Conservation (phyloP, 2,329 filamentous ascomycete genomes). For the Aspergillus sp. region DNA sequence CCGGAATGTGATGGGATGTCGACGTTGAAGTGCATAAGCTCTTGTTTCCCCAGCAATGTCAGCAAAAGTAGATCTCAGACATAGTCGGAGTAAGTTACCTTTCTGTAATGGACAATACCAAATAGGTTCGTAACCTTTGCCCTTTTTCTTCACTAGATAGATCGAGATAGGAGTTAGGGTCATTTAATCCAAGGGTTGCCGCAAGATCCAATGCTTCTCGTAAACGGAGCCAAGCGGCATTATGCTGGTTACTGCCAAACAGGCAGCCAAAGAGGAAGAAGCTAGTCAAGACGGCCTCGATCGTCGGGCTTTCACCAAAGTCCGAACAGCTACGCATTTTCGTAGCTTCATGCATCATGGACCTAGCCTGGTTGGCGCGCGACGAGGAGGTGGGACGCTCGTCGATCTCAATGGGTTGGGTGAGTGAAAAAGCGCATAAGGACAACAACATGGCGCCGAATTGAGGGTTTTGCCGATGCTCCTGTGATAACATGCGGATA, state of each 20-base stretch:
- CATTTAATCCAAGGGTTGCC: slow-evolving; percentile 34
- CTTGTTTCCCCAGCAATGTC: slow-evolving; percentile 10
- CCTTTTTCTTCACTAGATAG: slow-evolving; percentile 32
- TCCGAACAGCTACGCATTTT: slow-evolving; percentile 40
- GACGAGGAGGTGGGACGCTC: slow-evolving; percentile 32
- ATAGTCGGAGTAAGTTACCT: slow-evolving; percentile 14
- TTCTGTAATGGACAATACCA: slow-evolving; percentile 32
- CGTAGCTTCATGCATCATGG: slow-evolving; percentile 38
- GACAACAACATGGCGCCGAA: slow-evolving; percentile 40
- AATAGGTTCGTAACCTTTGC: slow-evolving; percentile 31
- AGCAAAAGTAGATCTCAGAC: slow-evolving; percentile 3
- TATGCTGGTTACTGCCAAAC: slow-evolving; percentile 65
- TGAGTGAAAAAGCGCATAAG: slow-evolving; percentile 39
- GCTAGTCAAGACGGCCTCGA: slow-evolving; percentile 53
- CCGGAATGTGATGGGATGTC: slow-evolving; percentile 37
- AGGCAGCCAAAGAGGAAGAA: slow-evolving; percentile 71
- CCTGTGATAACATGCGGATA: slow-evolving; percentile 36
- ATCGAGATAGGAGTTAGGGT: slow-evolving; percentile 33
- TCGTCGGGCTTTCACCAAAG: slow-evolving; percentile 35
- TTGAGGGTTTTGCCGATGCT: slow-evolving; percentile 37
- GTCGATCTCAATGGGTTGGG: slow-evolving; percentile 40
- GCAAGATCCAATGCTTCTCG: slow-evolving; percentile 56
- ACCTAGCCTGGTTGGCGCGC: slow-evolving; percentile 31
- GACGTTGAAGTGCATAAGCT: slow-evolving; percentile 38
- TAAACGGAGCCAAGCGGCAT: slow-evolving; percentile 70